Evolutionary conservation across 768 basidiomycete genomes (phyloP), one percentile per base, ranked within the genome.

Genomic region (Tricholoma bakamatsutake): DNA sequence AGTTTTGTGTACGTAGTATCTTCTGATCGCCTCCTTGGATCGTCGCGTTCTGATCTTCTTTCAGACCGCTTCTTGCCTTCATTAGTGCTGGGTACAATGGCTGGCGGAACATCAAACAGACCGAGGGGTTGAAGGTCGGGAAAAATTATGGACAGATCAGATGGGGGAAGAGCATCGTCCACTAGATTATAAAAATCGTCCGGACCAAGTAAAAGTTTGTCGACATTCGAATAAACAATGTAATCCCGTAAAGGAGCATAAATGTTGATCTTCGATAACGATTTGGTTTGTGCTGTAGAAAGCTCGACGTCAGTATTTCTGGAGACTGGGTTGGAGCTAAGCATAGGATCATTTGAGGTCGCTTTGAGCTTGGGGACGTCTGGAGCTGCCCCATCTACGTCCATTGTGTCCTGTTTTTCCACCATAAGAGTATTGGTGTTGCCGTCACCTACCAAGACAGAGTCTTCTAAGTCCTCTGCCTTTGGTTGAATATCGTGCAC

Each of bases 1-100:
- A 98, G 73, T 59, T 88, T 91, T 30, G 85, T 84, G 55, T 83
- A 84, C 13, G 83, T 82, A 7, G 85, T 80, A 51, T 94, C 93
- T 62, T 98, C 96, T 1, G 81, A 64, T 30, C 96, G 78, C 71
- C 80, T 85, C 67, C 78, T 81, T n/a, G 83, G 82, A 66, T 86
- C 88, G 62, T 92, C 81, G 61, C 81, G 83, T 52, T 77, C 80
- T 52, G 73, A 76, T 59, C 77, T 78, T 60, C 83, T 86, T 56
- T 82, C 87, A 37, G 79, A 78, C 52, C 80, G 81, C 67, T 75
- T 85, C 69, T 70, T 77, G 11, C 62, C 65, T 65, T 80, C 73
- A 48, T 73, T 55, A 3, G 61, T 49, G 31, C 62, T 60, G n/a
- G 67, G 61, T 24, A 69, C 59, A 50, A 63, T 35, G 48, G 67